These are phyloP conservation scores for Sporothrix pseudoabietina DNA, from an alignment of 2,329 filamentous ascomycete species.

Conservation along the genomic window DNA sequence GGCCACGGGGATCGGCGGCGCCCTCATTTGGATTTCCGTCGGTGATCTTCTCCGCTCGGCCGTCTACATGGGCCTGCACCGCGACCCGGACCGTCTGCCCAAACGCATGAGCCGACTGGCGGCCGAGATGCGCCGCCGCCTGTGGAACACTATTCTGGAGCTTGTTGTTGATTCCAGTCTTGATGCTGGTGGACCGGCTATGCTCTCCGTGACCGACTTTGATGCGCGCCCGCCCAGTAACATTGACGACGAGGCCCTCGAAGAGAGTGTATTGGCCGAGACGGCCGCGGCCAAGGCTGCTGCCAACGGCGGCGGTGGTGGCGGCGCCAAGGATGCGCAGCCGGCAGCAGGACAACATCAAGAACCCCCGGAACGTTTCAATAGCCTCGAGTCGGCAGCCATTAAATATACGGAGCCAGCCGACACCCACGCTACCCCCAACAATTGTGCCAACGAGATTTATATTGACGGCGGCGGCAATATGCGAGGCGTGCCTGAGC, in stretches of 20 bases:
- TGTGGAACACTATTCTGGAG: slow-evolving; percentile 59
- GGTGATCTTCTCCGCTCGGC: slow-evolving; percentile 51
- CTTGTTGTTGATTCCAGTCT: slow-evolving; percentile 49
- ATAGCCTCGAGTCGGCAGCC: not conserved
- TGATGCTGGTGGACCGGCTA: slow-evolving; percentile 48
- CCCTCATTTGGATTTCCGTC: slow-evolving; percentile 50
- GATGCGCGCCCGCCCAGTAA: slow-evolving; percentile 53
- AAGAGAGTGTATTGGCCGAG: slow-evolving; percentile 34
- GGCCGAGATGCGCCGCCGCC: slow-evolving; percentile 52
- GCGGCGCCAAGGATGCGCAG: not conserved
- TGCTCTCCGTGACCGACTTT: slow-evolving; percentile 50
- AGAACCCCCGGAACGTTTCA: not conserved
- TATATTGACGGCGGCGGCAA: slow-evolving; percentile 10
- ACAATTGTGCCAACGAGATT: not conserved
- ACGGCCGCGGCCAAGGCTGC: not conserved
- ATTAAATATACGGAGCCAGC: not conserved
- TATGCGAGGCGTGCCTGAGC: slow-evolving; percentile 22
- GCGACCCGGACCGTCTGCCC: slow-evolving; percentile 48
- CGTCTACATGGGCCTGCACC: slow-evolving; percentile 54
- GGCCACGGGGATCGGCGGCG: slow-evolving; percentile 46
- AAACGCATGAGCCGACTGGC: slow-evolving; percentile 40
- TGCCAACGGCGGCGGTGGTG: not conserved
- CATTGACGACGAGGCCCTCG: slow-evolving; percentile 52
- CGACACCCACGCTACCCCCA: not conserved
- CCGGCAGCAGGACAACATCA: not conserved